Conservation (phyloP, 768 basidiomycete genomes). For the Podaxis mareebaensis region DNA sequence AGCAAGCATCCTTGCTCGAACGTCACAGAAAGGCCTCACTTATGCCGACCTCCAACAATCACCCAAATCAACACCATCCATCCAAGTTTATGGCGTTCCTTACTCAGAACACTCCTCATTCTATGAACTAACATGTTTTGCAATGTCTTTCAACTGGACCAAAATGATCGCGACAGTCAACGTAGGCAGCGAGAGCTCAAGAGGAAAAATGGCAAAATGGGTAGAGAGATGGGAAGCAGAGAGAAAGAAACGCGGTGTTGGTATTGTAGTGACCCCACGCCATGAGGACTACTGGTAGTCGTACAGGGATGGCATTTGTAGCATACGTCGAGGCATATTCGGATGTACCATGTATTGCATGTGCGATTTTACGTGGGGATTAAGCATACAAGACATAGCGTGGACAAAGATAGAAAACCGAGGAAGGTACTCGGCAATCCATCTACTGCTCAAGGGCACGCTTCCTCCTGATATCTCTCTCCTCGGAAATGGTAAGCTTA, state of each 20-base stretch:
- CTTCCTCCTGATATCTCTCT: constrained; percentile 91
- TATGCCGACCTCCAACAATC: constrained; percentile 65
- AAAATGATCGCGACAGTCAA: constrained; percentile 97
- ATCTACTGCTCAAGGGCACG: constrained; percentile 67
- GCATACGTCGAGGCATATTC: too few relatives aligned
- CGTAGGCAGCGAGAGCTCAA: constrained; percentile 67
- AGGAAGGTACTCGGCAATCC: constrained; percentile 19
- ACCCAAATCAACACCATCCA: constrained; percentile 65
- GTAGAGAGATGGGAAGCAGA: constrained; percentile 87
- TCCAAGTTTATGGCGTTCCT: constrained; percentile 81
- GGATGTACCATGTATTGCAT: constrained; percentile 30
- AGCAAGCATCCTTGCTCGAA: constrained; percentile 62
- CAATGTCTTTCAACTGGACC: constrained; percentile 80
- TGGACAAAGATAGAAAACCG: constrained; percentile 30
- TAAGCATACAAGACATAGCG: constrained; percentile 43
- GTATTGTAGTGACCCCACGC: constrained; percentile 39
- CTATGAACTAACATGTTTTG: constrained; percentile 94
- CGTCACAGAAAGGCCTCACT: constrained; percentile 70
- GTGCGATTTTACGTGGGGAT: constrained; percentile 27
- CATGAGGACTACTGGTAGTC: constrained; percentile 51
- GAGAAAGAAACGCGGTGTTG: constrained; percentile 52
- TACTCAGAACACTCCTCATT: constrained; percentile 98
- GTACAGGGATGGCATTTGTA: constrained; percentile 4
- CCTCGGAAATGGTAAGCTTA: constrained; percentile 96
- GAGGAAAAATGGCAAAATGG: constrained; percentile 90